Conservation (phyloP, 345 rosid species). For the Odontarrhena argentea region DNA sequence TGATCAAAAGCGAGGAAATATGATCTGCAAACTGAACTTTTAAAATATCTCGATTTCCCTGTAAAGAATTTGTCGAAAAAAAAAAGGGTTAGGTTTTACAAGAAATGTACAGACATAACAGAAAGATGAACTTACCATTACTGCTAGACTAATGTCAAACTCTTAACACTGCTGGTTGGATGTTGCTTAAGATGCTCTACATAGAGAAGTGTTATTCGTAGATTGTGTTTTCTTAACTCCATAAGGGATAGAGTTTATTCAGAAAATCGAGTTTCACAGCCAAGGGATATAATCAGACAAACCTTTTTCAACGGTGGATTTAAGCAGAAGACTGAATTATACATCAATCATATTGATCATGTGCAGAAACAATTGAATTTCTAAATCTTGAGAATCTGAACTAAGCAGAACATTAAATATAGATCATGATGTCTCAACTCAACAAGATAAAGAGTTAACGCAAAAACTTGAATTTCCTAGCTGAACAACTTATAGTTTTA, state of each 20-base stretch:
- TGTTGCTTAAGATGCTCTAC: background rate
- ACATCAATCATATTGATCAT: background rate
- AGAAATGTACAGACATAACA: background rate
- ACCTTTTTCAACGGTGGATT: background rate
- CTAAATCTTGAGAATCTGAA: too few species aligned
- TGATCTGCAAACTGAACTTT: background rate
- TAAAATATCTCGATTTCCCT: background rate
- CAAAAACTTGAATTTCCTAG: too few species aligned
- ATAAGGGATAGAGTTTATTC: background rate
- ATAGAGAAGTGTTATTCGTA: too few species aligned
- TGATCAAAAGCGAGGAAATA: background rate
- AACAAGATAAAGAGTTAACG: too few species aligned
- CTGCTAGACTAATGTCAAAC: background rate
- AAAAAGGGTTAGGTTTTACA: background rate
- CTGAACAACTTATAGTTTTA: too few species aligned
- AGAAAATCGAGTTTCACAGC: background rate
- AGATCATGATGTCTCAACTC: too few species aligned
- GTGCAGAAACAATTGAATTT: too few species aligned
- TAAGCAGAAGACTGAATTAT: background rate
- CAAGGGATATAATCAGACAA: background rate
- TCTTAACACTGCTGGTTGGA: background rate
- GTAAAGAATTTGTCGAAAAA: background rate
- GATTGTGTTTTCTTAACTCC: background rate
- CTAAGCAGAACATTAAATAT: too few species aligned
- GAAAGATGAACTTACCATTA: conserved; percentile 3